A percentile compares a stretch with the other conserved stretches of the same genome.
phyloP scores from a whole-genome alignment of 148 eudicot genomes.

The Nepenthes gracilis region DNA sequence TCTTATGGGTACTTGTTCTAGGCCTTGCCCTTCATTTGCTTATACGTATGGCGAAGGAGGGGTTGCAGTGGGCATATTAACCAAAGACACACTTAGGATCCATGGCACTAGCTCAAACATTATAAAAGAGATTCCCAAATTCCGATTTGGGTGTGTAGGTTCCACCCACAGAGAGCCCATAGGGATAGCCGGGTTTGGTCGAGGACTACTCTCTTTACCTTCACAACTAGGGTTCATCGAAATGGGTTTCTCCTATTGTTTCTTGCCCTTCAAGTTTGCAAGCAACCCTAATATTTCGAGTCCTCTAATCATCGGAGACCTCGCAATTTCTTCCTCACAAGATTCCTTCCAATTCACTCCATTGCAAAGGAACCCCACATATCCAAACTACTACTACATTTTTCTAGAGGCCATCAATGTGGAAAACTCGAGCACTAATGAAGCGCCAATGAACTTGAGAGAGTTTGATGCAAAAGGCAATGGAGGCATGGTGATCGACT shows the following conservation, averaged over 20 bases:
- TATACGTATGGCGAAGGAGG: no score
- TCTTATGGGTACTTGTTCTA: constrained; percentile 26
- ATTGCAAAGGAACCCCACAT: constrained; percentile 32
- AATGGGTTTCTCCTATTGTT: constrained; percentile 62
- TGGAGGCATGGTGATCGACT: constrained; percentile 60
- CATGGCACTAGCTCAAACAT: constrained; percentile 3
- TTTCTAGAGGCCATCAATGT: constrained; percentile 39
- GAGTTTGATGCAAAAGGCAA: constrained; percentile 36
- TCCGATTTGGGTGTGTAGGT: constrained; percentile 45
- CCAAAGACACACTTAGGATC: constrained; percentile 36
- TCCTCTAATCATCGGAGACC: constrained; percentile 43
- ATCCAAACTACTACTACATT: constrained; percentile 57
- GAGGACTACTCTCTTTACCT: constrained; percentile 48
- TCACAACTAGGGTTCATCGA: constrained; percentile 45
- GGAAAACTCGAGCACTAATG: constrained; percentile 17
- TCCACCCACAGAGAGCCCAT: constrained; percentile 45
- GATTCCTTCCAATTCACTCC: constrained; percentile 46
- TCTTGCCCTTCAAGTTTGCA: constrained; percentile 45
- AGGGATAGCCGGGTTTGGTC: constrained; percentile 57
- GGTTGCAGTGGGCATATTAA: constrained; percentile 21
- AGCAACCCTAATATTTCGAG: constrained; percentile 57
- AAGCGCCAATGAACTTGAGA: constrained; percentile 33
- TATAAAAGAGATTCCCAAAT: constrained; percentile 21
- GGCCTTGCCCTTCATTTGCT: constrained; percentile 50
- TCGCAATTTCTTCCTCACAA: constrained; percentile 28